Percentiles rank a stretch among this genome's conserved stretches.
Evolutionary conservation across 2,329 filamentous ascomycete genomes (phyloP).

Genomic region (Talaromyces sp.): DNA sequence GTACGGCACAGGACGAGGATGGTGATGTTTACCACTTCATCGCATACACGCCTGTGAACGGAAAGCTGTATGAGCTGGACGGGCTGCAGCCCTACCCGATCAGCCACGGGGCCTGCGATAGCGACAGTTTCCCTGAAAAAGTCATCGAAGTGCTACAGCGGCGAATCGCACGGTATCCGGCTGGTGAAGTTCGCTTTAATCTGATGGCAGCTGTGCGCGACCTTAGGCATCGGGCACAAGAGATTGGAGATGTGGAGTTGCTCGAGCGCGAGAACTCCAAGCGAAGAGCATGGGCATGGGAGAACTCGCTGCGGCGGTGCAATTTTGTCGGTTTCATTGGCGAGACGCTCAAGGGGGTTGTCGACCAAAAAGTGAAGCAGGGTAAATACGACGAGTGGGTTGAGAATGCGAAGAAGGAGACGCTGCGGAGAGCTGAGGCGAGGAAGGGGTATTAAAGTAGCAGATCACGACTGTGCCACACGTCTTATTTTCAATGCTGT

Average conservation of each 20-base stretch:
- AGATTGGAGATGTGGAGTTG: conserved; percentile 76
- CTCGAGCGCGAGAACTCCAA: conserved; percentile 76
- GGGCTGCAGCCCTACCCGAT: conserved; percentile 91
- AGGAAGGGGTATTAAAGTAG: conserved; percentile 10
- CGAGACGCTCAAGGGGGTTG: conserved; percentile 81
- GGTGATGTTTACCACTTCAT: conserved; percentile 93
- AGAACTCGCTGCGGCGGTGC: conserved; percentile 84
- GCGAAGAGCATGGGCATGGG: conserved; percentile 82
- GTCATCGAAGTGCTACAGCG: conserved; percentile 84
- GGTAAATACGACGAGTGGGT: conserved; percentile 72
- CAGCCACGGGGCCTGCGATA: conserved; percentile 68
- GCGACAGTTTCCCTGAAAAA: conserved; percentile 67
- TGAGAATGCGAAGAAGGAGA: conserved; percentile 54
- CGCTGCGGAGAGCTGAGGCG: conserved; percentile 33
- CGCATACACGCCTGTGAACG: conserved; percentile 78
- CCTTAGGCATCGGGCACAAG: conserved; percentile 66
- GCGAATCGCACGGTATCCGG: conserved; percentile 77
- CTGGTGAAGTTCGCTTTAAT: conserved; percentile 90
- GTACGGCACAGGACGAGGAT: conserved; percentile 65
- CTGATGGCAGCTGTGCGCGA: conserved; percentile 88
- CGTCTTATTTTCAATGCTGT: background rate
- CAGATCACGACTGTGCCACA: background rate
- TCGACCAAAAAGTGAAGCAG: conserved; percentile 63
- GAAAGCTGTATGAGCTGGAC: conserved; percentile 86
- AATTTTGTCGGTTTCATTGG: conserved; percentile 97